Evolutionary conservation across 2,329 filamentous ascomycete species (phyloP), one percentile per base, ranked within the genome.

Genomic region (Calonectria crousiana): DNA sequence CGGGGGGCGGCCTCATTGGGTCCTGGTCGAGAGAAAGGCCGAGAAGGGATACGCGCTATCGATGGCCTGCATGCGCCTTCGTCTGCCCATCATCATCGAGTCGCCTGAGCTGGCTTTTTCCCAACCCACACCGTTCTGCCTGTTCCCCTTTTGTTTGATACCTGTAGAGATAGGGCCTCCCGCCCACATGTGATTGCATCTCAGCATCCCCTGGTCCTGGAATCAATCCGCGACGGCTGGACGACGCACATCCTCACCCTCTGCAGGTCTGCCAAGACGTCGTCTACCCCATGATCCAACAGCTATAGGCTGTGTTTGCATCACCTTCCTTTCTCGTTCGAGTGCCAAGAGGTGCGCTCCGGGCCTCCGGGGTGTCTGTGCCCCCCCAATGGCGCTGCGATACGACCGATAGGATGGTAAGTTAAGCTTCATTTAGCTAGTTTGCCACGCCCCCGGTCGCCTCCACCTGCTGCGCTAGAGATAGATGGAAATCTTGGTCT

Each of bases 251-350:
- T 34, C 47, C 47, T 65, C 52, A 28, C 16, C 23, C 47, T 34
- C 34, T 32, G 41, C 36, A 16, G 18, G 60, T 30, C 28, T 49
- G 69, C 62, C 70, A 72, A 72, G 70, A 68, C 28, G 62, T 30
- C 44, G 52, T 67, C 53, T 62, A 66, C 23, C 36, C 69, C 41
- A 58, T 72, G 69, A 58, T 58, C 30, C 30, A 32, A 38, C 53
- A 38, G 53, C 20, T 52, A n/a, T 62, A 14, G 34, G 28, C 30
- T 52, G 30, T 41, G 44, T 32, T n/a, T 53, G 34, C 53, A 38
- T 64, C 34, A 72, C 70, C 70, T 72, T 72, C 70, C 70, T 68
- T 64, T 60, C 65, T 64, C 20, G 65, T 60, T 20, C 20, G 13
- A 11, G 13, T 52, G 70, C 70, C 65, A 72, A 72, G 65, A 47